Conservation (phyloP, 495 filamentous ascomycete genomes). For the Geoglossum glabrum region DNA sequence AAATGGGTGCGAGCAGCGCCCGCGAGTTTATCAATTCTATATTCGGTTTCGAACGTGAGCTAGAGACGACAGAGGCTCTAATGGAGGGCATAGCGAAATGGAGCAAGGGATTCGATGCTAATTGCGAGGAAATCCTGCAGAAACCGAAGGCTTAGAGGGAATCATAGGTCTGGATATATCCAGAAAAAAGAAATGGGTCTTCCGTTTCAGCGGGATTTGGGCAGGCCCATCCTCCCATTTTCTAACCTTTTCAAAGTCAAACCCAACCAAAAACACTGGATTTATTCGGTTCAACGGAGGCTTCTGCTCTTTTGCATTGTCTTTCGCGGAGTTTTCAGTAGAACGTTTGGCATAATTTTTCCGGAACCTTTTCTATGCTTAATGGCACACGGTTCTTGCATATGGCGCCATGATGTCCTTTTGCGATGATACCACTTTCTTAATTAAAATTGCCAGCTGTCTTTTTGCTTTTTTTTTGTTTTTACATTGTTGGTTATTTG, state of each 20-base stretch:
- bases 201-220: too few species aligned
- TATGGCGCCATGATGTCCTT: not conserved
- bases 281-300: too few species aligned
- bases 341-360: not conserved
- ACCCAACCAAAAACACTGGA: too few species aligned
- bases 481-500: too few species aligned
- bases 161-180: too few species aligned
- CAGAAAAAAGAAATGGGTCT: not conserved
- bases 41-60: slow-evolving; percentile 80
- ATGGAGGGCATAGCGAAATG: slow-evolving; percentile 86
- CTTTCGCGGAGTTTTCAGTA: not conserved
- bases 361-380: not conserved
- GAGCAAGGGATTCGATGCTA: slow-evolving; percentile 89
- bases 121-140: slow-evolving; percentile 45
- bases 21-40: slow-evolving; percentile 94
- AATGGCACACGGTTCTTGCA: not conserved
- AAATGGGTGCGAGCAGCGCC: slow-evolving; percentile 83
- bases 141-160: not conserved
- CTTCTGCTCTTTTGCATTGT: not conserved
- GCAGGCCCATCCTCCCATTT: too few species aligned
- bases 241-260: too few species aligned
- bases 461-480: not conserved
- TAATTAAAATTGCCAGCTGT: not conserved
- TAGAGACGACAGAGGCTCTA: slow-evolving; percentile 84
- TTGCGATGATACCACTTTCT: not conserved